These are phyloP conservation scores for Coemansia sp. DNA, from an alignment of 192 early-diverging fungal genomes.

Conservation along the genomic window DNA sequence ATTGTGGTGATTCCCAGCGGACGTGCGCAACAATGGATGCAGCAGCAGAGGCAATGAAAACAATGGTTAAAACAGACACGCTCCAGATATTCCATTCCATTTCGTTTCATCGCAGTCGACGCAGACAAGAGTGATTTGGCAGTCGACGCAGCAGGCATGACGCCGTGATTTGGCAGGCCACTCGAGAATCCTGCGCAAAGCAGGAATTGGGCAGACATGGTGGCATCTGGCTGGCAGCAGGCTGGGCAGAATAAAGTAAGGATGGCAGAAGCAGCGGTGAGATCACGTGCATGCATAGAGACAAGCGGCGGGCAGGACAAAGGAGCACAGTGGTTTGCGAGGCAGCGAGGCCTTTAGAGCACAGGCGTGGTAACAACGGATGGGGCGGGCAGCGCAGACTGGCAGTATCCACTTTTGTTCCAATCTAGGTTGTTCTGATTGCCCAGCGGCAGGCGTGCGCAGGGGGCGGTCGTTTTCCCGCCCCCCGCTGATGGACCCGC, in stretches of 20 bases:
- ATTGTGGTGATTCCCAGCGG: constrained; percentile 6
- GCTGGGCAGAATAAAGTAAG: neutral
- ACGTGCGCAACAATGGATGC: constrained; percentile 8
- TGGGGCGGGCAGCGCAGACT: constrained; percentile 5
- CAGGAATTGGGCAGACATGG: neutral
- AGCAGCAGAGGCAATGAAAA: constrained; percentile 3
- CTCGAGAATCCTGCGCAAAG: neutral
- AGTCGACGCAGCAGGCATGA: neutral
- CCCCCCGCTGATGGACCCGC: constrained; percentile 13
- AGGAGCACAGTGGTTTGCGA: neutral
- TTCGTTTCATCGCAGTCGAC: neutral
- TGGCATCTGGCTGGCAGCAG: neutral
- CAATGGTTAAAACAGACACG: constrained; percentile 10
- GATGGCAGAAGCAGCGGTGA: neutral
- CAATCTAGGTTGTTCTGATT: constrained; percentile 10
- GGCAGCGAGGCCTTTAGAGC: neutral
- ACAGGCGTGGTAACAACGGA: neutral
- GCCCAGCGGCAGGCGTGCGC: constrained; percentile 3
- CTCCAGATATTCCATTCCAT: neutral
- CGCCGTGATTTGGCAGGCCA: neutral
- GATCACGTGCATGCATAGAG: neutral
- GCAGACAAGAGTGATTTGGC: neutral
- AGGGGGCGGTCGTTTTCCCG: constrained; percentile 1
- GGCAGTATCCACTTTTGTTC: constrained; percentile 5
- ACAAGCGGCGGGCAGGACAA: neutral